phyloP scores from a whole-genome alignment of 768 basidiomycete genomes.

The Hericium rajendrae region DNA sequence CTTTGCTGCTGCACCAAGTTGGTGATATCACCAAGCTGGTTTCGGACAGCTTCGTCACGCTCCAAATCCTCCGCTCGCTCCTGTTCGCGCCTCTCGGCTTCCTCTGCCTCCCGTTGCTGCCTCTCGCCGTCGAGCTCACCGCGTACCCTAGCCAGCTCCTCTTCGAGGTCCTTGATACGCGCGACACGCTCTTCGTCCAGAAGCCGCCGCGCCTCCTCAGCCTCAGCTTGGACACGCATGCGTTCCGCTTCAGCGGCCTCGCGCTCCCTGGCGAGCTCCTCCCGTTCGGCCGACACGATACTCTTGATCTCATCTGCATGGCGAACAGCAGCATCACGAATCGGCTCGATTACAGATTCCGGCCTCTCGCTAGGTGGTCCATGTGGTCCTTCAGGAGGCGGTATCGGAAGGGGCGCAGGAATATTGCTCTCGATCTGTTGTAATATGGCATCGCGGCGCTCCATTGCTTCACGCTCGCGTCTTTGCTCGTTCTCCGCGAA shows the following conservation, averaged over 20 bases:
- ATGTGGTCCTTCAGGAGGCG: not conserved
- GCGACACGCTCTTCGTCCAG: constrained; percentile 41
- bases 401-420: not conserved
- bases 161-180: constrained; percentile 51
- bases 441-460: constrained; percentile 38
- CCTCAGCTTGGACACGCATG: constrained; percentile 8
- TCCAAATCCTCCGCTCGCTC: constrained; percentile 49
- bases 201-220: constrained; percentile 5
- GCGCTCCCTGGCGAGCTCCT: constrained; percentile 11
- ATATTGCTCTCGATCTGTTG: constrained; percentile 14
- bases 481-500: constrained; percentile 52
- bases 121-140: constrained; percentile 57
- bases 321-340: constrained; percentile 41
- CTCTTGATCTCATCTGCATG: constrained; percentile 52
- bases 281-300: constrained; percentile 14
- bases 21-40: constrained; percentile 62
- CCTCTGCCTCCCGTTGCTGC: constrained; percentile 45
- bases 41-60: constrained; percentile 48
- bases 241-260: constrained; percentile 12
- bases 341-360: constrained; percentile 32
- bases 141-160: constrained; percentile 47
- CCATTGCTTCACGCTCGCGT: constrained; percentile 45
- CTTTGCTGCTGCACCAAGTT: constrained; percentile 63
- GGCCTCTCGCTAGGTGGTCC: constrained; percentile 15
- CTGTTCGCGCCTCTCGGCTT: constrained; percentile 51